Base-by-base conservation (phyloP, 257 asterid species). In the Petunia secreta region DNA sequence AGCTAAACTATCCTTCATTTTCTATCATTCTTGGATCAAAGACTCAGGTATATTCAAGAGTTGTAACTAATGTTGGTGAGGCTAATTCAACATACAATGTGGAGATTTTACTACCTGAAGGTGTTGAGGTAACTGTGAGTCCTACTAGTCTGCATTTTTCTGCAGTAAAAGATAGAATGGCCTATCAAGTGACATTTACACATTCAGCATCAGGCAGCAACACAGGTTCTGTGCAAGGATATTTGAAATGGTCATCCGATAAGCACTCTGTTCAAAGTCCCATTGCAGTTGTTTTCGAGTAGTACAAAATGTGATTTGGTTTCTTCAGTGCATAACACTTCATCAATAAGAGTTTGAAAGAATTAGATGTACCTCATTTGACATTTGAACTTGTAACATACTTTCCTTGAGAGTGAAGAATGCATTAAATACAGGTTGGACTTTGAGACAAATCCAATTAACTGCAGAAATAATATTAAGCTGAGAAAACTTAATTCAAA, bases 1-100 rank as follows among this genome's bases (percentile, higher is more conserved):
- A 81, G 25, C 44, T 81, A 16, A 81, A 81, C 44, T 81, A 81
- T 75, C 84, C 84, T 6, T 81, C 84, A 4, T 81, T 81, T 77
- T 81, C 84, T 0, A 16, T 75, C 25, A 25, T 8, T 41, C 79
- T 81, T 15, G 81, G 84, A 40, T 54, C 80, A 8, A n/a, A 34
- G 2, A 53, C 62, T 81, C 84, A 54, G 73, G 63, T 15, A 63
- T 81, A 81, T 50, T 13, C 78, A 5, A 75, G 84, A 48, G 6
- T 44, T 1, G 84, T 81, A 4, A 81, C 84, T n/a, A 81, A 81
- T 34, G 84, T 81, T 8, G 84, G 84, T 52, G 66, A 52, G 8
- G 80, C 77, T 52, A 8, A 11, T 75, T 75, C 80, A 0, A 55
- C 44, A 4, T 81, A 81, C 65, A 53, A 15, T 13, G 71, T 75